phyloP scores from a whole-genome alignment of 176 grass and related monocot species.

The Oryza coarctata region DNA sequence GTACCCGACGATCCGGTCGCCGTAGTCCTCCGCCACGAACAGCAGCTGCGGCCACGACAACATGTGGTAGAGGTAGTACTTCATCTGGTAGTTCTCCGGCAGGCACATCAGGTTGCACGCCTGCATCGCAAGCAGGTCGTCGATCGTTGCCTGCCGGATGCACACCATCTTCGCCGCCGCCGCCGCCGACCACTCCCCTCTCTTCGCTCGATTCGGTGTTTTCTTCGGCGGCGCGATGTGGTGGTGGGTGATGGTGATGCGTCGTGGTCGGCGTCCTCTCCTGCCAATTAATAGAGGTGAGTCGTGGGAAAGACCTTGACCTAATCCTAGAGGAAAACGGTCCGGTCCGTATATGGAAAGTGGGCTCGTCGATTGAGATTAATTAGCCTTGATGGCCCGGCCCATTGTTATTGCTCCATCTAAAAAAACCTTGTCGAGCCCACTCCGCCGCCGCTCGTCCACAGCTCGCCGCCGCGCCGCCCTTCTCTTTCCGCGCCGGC shows the following conservation, averaged over 20 bases:
- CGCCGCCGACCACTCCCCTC: neutral
- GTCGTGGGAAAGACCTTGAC: constrained; percentile 5
- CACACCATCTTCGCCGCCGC: constrained; percentile 64
- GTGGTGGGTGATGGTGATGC: neutral
- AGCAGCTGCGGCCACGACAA: constrained; percentile 99
- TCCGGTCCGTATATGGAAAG: neutral
- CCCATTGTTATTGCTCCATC: neutral
- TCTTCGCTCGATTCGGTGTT: neutral
- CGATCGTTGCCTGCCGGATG: constrained; percentile 89
- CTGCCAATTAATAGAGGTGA: constrained; percentile 33
- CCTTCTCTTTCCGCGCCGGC: neutral
- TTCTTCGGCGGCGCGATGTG: constrained; percentile 1
- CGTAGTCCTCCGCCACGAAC: constrained; percentile 97
- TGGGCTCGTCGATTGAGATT: neutral
- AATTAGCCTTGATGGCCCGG: neutral
- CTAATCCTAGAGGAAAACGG: constrained; percentile 45
- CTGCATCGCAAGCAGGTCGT: constrained; percentile 96
- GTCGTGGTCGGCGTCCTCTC: constrained; percentile 20
- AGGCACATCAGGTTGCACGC: constrained; percentile 98
- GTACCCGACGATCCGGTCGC: constrained; percentile 91
- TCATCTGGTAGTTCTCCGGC: constrained; percentile 99
- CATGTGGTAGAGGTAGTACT: constrained; percentile 98
- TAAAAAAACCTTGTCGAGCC: neutral
- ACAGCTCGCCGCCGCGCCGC: too few species aligned
- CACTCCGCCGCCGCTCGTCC: neutral